A percentile compares a stretch with the other conserved stretches of the same genome.
These are phyloP conservation scores for Cryptococcus sp. DNA, from an alignment of 1,284 basidiomycete species.

Conservation along the genomic window DNA sequence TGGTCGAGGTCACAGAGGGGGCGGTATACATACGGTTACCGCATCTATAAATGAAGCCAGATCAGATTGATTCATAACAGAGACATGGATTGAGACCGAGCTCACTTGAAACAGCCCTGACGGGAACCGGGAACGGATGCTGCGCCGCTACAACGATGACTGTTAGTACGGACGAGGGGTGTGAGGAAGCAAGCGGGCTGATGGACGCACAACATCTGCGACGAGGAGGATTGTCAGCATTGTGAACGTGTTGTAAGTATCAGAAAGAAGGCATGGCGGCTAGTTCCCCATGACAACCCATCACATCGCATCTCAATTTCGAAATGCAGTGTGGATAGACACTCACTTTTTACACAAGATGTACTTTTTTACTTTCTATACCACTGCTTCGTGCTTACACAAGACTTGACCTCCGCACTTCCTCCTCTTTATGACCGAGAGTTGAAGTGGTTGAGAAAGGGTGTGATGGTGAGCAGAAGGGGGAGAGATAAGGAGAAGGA, in stretches of 20 bases:
- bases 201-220: constrained; percentile 19
- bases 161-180: not conserved
- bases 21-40: constrained; percentile 39
- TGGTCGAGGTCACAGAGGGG: no score
- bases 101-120: constrained; percentile 52
- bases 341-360: constrained; percentile 23
- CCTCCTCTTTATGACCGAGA: constrained; percentile 3
- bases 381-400: constrained; percentile 10
- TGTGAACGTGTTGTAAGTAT: no score
- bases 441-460: not conserved
- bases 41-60: constrained; percentile 20
- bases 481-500: not conserved
- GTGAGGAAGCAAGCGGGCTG: not conserved
- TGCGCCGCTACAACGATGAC: constrained; percentile 27
- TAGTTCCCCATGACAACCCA: not conserved
- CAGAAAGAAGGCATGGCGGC: no score
- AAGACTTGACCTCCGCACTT: constrained; percentile 9
- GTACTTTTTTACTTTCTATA: constrained; percentile 6
- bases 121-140: constrained; percentile 47
- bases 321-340: no score
- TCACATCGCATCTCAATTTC: not conserved
- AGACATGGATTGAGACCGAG: constrained; percentile 6
- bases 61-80: not conserved
- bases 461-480: not conserved
- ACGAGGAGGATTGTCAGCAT: not conserved